phyloP scores from a whole-genome alignment of 148 eudicot species.

The Vaccinium vitisidaea region DNA sequence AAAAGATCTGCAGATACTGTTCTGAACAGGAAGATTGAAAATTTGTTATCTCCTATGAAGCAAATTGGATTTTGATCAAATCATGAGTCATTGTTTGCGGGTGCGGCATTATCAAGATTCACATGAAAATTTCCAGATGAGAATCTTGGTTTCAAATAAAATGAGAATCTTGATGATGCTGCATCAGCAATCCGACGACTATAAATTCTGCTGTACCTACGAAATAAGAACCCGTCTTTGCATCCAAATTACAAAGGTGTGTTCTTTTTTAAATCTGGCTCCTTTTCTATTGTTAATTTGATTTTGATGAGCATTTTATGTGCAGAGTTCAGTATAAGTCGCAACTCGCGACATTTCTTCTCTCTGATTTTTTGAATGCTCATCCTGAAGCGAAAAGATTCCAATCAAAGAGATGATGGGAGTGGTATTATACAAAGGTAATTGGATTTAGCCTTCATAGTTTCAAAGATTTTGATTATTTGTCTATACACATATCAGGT shows the following conservation, averaged over 20 bases:
- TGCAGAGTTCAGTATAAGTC: not conserved
- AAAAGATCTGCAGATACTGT: not conserved
- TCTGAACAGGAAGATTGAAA: not conserved
- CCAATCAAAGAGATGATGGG: constrained; percentile 2
- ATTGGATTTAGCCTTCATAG: not conserved
- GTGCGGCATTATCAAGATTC: constrained; percentile 22
- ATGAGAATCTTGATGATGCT: constrained; percentile 26
- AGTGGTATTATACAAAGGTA: not conserved
- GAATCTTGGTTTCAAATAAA: not conserved
- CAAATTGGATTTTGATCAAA: not conserved
- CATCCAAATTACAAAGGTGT: not conserved
- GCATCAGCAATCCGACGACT: constrained; percentile 18
- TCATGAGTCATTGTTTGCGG: constrained; percentile 15
- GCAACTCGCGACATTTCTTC: too few species aligned
- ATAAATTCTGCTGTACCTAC: not conserved
- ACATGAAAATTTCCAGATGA: not conserved
- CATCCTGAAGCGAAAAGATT: not conserved
- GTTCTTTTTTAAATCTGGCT: not conserved
- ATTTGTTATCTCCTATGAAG: not conserved
- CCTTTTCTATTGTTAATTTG: not conserved
- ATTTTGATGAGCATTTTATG: not conserved
- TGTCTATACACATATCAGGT: not conserved
- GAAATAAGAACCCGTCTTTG: not conserved
- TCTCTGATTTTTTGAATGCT: not conserved
- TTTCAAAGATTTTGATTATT: not conserved